Conservation (phyloP, 495 filamentous ascomycete species). For the Darksidea phi region DNA sequence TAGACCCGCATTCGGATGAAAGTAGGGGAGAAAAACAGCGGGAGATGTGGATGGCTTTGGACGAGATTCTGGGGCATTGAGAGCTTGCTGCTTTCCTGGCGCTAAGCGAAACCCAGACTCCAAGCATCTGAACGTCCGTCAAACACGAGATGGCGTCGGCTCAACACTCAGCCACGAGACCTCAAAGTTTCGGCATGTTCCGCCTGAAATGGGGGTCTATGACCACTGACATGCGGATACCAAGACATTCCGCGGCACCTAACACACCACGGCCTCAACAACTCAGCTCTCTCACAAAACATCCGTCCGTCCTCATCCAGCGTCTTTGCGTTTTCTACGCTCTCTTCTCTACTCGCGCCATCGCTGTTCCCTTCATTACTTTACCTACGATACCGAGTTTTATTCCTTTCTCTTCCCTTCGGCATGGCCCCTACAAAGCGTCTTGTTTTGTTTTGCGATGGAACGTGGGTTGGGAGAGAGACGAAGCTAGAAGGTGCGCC, state of each 20-base stretch:
- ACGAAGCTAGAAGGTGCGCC: not conserved
- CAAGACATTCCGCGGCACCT: conserved; percentile 18
- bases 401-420: not conserved
- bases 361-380: not conserved
- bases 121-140: too few species aligned
- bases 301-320: not conserved
- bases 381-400: not conserved
- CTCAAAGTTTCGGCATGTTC: too few species aligned
- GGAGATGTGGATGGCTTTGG: conserved; percentile 33
- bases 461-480: conserved; percentile 24
- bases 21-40: conserved; percentile 33
- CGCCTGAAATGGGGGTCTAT: too few species aligned
- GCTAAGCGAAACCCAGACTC: too few species aligned
- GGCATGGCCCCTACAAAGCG: conserved; percentile 8
- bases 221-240: not conserved
- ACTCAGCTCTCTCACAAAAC: not conserved
- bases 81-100: too few species aligned
- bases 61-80: conserved; percentile 26
- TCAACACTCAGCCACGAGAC: too few species aligned
- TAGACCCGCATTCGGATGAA: conserved; percentile 34
- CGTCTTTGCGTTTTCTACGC: not conserved
- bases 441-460: conserved; percentile 24
- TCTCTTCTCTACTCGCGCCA: not conserved
- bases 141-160: too few species aligned
- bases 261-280: not conserved